Evolutionary conservation across 73 alveolate species (phyloP).

Genomic region (Paramecium sonneborni): DNA sequence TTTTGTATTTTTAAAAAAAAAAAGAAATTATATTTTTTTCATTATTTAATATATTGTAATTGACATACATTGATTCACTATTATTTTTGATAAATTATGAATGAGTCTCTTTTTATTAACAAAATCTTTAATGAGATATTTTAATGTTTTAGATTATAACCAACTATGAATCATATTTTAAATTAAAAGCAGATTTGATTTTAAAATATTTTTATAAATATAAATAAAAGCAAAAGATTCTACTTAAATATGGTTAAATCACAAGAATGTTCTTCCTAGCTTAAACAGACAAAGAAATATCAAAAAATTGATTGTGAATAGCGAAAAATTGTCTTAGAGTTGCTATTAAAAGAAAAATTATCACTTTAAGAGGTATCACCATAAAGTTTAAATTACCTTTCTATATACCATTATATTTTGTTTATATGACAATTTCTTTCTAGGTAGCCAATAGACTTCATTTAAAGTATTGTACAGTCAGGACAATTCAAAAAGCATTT

Average conservation of each 20-base stretch:
- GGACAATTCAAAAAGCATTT: conserved; percentile 30
- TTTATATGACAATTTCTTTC: background rate
- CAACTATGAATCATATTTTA: background rate
- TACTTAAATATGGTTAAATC: background rate
- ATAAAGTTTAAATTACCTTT: background rate
- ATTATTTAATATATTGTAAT: too few species aligned
- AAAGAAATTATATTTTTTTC: too few species aligned
- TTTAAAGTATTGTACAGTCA: conserved; percentile 38
- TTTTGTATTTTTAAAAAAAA: too few species aligned
- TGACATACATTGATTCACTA: too few species aligned
- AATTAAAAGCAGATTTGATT: background rate
- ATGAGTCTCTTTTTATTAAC: too few species aligned
- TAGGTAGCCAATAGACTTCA: conserved; percentile 47
- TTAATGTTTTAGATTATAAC: background rate
- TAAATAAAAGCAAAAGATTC: conserved; percentile 17
- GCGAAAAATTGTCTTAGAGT: background rate
- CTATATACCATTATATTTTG: background rate
- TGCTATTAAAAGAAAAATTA: background rate
- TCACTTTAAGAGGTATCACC: conserved; percentile 17
- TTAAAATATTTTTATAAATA: background rate
- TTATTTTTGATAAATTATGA: too few species aligned
- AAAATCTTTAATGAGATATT: background rate
- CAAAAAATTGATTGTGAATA: background rate
- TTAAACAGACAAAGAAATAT: background rate
- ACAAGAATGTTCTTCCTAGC: background rate